Conservation (phyloP, 805 yeast genomes). For the Nakazawaea anatomiae region DNA sequence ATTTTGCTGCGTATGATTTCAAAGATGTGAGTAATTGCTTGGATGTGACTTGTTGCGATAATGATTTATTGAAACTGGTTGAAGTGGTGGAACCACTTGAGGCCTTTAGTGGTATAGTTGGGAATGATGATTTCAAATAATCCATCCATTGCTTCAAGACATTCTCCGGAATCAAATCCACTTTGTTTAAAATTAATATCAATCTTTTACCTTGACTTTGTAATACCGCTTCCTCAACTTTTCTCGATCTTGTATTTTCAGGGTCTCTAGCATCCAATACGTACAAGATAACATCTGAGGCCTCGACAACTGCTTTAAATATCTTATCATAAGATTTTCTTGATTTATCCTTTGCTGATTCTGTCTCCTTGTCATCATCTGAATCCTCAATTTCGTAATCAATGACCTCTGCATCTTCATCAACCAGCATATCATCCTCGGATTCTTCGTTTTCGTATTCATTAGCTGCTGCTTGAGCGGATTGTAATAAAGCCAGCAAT, state of each 20-base stretch:
- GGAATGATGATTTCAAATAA: conserved; percentile 75
- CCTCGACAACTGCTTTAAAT: conserved; percentile 88
- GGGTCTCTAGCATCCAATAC: conserved; percentile 99
- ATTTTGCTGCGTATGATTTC: conserved; percentile 77
- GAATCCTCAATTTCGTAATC: conserved; percentile 42
- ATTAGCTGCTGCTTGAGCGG: conserved; percentile 85
- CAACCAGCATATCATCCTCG: conserved; percentile 32
- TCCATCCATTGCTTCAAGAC: conserved; percentile 81
- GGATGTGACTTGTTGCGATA: conserved; percentile 70
- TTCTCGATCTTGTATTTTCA: conserved; percentile 86
- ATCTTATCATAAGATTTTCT: conserved; percentile 91
- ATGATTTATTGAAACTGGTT: conserved; percentile 62
- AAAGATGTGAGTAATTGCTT: conserved; percentile 69
- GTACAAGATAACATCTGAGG: conserved; percentile 84
- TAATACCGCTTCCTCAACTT: conserved; percentile 84
- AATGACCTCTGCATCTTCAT: conserved; percentile 41
- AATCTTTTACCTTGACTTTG: conserved; percentile 78
- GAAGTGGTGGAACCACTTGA: conserved; percentile 63
- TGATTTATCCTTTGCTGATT: conserved; percentile 59
- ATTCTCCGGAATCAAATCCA: conserved; percentile 85
- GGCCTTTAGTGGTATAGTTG: conserved; percentile 85
- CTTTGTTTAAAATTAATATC: conserved; percentile 82
- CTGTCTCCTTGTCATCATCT: conserved; percentile 28
- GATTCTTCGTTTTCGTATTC: conserved; percentile 26
- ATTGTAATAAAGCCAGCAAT: conserved; percentile 78